A percentile compares a stretch with the other conserved stretches of the same genome.
phyloP scores from a whole-genome alignment of 2,329 filamentous ascomycete species.

The Metarhizium humberi region DNA sequence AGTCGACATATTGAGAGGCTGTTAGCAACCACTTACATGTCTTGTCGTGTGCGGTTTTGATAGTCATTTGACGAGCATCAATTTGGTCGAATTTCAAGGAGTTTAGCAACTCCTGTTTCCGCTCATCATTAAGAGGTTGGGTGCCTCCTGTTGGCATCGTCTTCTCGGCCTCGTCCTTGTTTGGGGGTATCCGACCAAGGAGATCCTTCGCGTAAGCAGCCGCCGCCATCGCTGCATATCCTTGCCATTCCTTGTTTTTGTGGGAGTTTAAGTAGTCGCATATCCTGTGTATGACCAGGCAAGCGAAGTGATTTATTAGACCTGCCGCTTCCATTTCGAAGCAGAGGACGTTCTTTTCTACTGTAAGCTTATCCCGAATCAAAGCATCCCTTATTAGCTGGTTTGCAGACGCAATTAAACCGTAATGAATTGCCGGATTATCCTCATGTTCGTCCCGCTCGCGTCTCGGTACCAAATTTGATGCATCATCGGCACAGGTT shows the following conservation, averaged over 20 bases:
- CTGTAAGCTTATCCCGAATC: constrained; percentile 15
- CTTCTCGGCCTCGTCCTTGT: constrained; percentile 8
- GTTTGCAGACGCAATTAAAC: constrained; percentile 5
- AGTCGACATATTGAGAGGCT: no score
- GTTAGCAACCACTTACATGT: no score
- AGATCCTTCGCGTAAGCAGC: constrained; percentile 20
- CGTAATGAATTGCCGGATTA: constrained; percentile 13
- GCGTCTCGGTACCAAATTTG: not conserved
- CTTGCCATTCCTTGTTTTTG: constrained; percentile 21
- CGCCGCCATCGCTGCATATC: constrained; percentile 19
- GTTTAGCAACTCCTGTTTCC: no score
- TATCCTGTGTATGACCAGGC: constrained; percentile 23
- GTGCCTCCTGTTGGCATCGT: not conserved
- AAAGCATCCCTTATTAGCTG: not conserved
- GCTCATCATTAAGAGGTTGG: no score
- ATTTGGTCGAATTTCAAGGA: no score
- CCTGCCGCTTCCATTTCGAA: constrained; percentile 22
- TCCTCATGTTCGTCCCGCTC: not conserved
- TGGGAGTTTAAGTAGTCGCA: constrained; percentile 26
- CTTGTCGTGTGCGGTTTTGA: no score
- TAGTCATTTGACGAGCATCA: no score
- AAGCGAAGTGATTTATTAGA: constrained; percentile 18
- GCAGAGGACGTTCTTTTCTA: not conserved
- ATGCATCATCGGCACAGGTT: not conserved
- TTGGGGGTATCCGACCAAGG: constrained; percentile 8